Evolutionary conservation across 257 asterid species (phyloP), one percentile per base, ranked within the genome.

Genomic region (Nicotiana attenuata): DNA sequence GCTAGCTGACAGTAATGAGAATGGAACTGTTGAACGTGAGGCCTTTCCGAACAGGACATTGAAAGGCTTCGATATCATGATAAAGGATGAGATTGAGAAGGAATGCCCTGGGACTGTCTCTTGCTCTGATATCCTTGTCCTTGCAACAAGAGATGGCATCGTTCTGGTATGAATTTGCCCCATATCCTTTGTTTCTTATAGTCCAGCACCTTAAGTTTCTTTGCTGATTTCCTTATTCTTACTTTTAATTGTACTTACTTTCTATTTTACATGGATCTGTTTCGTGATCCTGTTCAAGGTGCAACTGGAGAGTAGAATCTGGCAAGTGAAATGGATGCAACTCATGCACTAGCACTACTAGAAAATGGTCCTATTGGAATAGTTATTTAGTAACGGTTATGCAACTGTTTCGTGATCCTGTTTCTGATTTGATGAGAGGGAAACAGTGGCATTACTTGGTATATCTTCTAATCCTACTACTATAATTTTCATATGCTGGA

Each of bases 61-160:
- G 17, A 88, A 82, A 69, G 90, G 90, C 61, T 88, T 83, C 69
- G 9, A 83, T 10, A 50, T 77, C 22, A 63, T 28, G 52, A 88
- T 88, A 71, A 88, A 88, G 80, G 86, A 81, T 53, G 81, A 82
- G 80, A 38, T 88, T 33, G 91, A 86, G 65, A 52, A 79, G 13
- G 75, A 11, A 41, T 88, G 88, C 76, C 86, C 89, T 3, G 85
- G 89, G 66, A 59, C 84, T 22, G 91, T 88, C 64, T 88, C 89
- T 78, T 88, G 88, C 78, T 80, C 88, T 16, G 89, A 86, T 83
- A 76, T 85, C 61, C 78, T 88, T 4, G 89, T 67, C 24, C 88
- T 88, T 20, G 87, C 88, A 7, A 81, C 86, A 5, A 87, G 90
- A 69, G 87, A 85, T 65, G 84, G 84, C 55, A 76, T 88, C 63